These are phyloP conservation scores for Diaporthe australafricana DNA, from an alignment of 2,329 filamentous ascomycete species.

Conservation along the genomic window DNA sequence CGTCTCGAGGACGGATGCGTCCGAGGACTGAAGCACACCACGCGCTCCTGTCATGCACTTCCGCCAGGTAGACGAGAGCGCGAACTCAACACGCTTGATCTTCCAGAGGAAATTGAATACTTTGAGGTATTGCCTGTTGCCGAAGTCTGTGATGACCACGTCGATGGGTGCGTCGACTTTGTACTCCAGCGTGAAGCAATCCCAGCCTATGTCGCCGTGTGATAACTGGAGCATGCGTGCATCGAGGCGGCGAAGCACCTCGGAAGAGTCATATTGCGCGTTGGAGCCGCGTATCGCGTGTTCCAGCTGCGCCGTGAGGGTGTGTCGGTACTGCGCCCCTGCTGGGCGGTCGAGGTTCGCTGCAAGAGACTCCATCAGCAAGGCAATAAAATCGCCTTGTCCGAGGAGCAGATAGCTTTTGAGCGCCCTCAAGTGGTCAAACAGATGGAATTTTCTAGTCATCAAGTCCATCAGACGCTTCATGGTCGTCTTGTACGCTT, in stretches of 20 bases:
- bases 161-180: conserved; percentile 97
- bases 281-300: conserved; percentile 98
- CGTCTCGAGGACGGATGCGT: conserved; percentile 75
- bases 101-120: conserved; percentile 99
- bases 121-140: conserved; percentile 95
- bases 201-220: conserved; percentile 98
- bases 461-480: conserved; percentile 92
- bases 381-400: conserved; percentile 95
- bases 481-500: conserved; percentile 99
- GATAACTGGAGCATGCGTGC: conserved; percentile 98
- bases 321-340: conserved; percentile 97
- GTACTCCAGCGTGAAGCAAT: conserved; percentile 98
- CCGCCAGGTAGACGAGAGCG: conserved; percentile 89
- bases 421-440: conserved; percentile 89
- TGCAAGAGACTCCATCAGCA: conserved; percentile 96
- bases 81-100: conserved; percentile 97
- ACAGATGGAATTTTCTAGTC: conserved; percentile 94
- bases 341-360: conserved; percentile 94
- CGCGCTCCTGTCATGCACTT: conserved; percentile 95
- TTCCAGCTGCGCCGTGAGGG: conserved; percentile 95
- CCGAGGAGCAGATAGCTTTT: conserved; percentile 96
- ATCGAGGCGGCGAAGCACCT: conserved; percentile 91
- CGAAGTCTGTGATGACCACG: conserved; percentile 96
- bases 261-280: conserved; percentile 92
- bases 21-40: conserved; percentile 85